Evolutionary conservation across 2,329 filamentous ascomycete species (phyloP).

Genomic region (Chaetomiaceae sp.): DNA sequence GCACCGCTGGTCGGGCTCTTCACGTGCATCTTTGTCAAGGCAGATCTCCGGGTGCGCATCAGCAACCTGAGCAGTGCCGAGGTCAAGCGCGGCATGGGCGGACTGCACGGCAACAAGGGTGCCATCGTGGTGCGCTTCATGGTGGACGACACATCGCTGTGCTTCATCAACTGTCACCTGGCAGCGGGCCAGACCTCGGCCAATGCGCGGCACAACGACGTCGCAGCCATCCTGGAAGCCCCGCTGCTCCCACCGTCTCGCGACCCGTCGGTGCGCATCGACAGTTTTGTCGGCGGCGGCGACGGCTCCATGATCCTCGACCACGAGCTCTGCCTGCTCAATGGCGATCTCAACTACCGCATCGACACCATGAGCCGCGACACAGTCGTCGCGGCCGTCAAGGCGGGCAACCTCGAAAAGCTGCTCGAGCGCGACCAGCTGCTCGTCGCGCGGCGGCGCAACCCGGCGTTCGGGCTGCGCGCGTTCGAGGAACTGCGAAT

Average conservation of each 20-base stretch:
- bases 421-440: slow-evolving; percentile 91
- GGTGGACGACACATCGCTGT: slow-evolving; percentile 88
- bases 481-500: slow-evolving; percentile 90
- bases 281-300: slow-evolving; percentile 84
- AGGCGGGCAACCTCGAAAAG: slow-evolving; percentile 74
- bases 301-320: slow-evolving; percentile 94
- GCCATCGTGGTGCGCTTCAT: slow-evolving; percentile 88
- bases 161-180: slow-evolving; percentile 95
- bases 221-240: slow-evolving; percentile 82
- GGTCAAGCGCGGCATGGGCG: slow-evolving; percentile 94
- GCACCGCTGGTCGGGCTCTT: slow-evolving; percentile 90
- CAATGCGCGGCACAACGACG: slow-evolving; percentile 84
- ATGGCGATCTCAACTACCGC: slow-evolving; percentile 95
- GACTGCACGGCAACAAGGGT: slow-evolving; percentile 93
- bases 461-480: slow-evolving; percentile 81
- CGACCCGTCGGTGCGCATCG: slow-evolving; percentile 62
- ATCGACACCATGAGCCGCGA: slow-evolving; percentile 97
- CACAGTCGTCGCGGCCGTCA: slow-evolving; percentile 80
- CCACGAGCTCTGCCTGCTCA: slow-evolving; percentile 94
- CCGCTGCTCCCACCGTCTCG: slow-evolving; percentile 67
- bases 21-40: slow-evolving; percentile 90
- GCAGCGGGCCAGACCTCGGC: slow-evolving; percentile 91
- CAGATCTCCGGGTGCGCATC: slow-evolving; percentile 69
- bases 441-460: slow-evolving; percentile 80
- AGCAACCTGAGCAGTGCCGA: slow-evolving; percentile 73